These are phyloP conservation scores for Solanum tarijense DNA, from an alignment of 257 asterid genomes.

Conservation along the genomic window DNA sequence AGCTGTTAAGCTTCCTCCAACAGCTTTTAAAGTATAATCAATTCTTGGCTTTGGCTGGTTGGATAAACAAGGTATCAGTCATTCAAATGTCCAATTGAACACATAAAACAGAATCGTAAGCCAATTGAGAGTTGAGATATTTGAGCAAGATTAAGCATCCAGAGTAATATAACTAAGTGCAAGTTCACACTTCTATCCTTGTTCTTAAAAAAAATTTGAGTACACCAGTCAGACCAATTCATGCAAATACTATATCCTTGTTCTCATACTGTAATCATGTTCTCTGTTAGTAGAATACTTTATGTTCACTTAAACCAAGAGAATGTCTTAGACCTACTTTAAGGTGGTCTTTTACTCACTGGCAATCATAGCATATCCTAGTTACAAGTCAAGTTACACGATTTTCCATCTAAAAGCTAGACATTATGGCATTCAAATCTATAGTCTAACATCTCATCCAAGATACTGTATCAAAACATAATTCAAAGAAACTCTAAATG, in stretches of 20 bases:
- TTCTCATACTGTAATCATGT: neutral
- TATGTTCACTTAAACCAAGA: neutral
- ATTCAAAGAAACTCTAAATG: neutral
- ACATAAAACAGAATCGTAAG: neutral
- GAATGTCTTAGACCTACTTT: neutral
- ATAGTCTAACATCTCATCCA: neutral
- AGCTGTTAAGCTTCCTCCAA: slow-evolving; percentile 97
- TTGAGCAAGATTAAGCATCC: neutral
- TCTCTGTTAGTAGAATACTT: neutral
- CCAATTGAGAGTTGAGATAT: neutral
- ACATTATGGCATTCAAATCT: neutral
- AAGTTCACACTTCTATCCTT: neutral
- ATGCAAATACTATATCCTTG: neutral
- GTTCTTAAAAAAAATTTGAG: neutral
- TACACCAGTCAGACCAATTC: neutral
- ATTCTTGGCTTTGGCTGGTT: slow-evolving; percentile 90
- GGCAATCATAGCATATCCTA: neutral
- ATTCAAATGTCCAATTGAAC: neutral
- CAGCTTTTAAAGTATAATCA: slow-evolving; percentile 88
- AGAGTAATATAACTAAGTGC: neutral
- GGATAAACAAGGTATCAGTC: slow-evolving; percentile 7
- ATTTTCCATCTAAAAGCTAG: neutral
- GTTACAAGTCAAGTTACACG: neutral
- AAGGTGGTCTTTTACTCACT: neutral
- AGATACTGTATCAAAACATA: neutral